A percentile compares a stretch with the other conserved stretches of the same genome.
phyloP scores from a whole-genome alignment of 2,329 filamentous ascomycete species.

The Cytospora paraplurivora region DNA sequence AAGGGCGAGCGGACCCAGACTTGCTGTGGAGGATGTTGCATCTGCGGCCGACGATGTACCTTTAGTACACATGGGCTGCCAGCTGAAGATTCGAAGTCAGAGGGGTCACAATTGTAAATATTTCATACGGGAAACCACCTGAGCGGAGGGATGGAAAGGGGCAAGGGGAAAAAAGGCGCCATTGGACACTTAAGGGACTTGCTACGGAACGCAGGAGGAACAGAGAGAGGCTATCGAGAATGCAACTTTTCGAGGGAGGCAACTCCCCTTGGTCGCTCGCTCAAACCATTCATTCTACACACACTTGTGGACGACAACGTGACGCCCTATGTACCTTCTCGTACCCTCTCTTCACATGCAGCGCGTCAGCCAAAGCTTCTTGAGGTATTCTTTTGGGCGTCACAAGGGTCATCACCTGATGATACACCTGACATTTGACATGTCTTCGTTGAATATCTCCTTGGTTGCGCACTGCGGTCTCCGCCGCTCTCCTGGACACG shows the following conservation, averaged over 20 bases:
- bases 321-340: neutral
- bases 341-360: no score
- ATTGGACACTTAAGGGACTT: neutral
- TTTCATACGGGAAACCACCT: constrained; percentile 3
- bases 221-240: neutral
- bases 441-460: no score
- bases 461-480: no score
- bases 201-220: neutral
- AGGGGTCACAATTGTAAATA: neutral
- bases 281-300: neutral
- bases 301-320: neutral
- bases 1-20: neutral
- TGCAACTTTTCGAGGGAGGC: neutral
- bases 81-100: neutral
- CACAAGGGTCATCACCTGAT: no score
- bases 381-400: no score
- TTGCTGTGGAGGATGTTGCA: neutral
- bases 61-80: neutral
- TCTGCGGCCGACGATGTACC: neutral
- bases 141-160: no score
- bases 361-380: no score
- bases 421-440: no score
- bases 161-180: neutral
- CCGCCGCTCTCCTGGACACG: no score
- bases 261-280: constrained; percentile 4